Percentiles rank a stretch among this genome's conserved stretches.
Evolutionary conservation across 257 asterid genomes (phyloP).

Genomic region (Salvia hispanica): DNA sequence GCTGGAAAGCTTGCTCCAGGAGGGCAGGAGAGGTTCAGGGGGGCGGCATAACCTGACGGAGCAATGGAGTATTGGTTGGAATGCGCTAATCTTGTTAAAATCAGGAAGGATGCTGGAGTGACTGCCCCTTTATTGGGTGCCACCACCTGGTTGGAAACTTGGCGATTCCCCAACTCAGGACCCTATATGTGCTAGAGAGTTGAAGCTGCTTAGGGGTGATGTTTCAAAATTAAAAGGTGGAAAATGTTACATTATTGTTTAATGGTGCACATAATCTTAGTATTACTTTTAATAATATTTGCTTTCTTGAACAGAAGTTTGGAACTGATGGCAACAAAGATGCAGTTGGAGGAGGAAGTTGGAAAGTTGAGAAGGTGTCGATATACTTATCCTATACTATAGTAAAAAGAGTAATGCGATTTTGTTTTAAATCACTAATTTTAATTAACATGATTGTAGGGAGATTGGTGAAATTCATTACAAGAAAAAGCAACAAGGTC

Average conservation of each 20-base stretch:
- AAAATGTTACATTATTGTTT: background rate
- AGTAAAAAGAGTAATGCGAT: background rate
- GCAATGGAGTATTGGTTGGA: constrained; percentile 99
- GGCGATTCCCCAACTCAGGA: constrained; percentile 95
- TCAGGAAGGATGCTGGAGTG: constrained; percentile 82
- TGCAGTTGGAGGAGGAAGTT: constrained; percentile 66
- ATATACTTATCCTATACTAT: background rate
- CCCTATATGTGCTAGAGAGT: constrained; percentile 73
- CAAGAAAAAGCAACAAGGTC: constrained; percentile 41
- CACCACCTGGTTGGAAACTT: constrained; percentile 93
- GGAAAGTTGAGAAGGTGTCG: constrained; percentile 59
- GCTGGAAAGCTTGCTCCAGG: constrained; percentile 93
- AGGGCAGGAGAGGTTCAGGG: constrained; percentile 64
- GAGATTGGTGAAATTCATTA: constrained; percentile 52
- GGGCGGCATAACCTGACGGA: constrained; percentile 93
- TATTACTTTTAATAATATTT: background rate
- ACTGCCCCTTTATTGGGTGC: constrained; percentile 88
- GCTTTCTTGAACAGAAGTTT: constrained; percentile 44
- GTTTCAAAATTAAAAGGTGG: constrained; percentile 64
- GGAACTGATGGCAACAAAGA: constrained; percentile 50
- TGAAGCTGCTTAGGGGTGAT: constrained; percentile 64
- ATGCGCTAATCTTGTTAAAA: constrained; percentile 70
- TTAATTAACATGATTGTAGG: constrained; percentile 43
- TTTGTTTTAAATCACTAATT: background rate
- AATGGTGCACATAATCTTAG: background rate